These are phyloP conservation scores for Chlorella ohadii DNA, from an alignment of 139 green algal species.

Conservation along the genomic window DNA sequence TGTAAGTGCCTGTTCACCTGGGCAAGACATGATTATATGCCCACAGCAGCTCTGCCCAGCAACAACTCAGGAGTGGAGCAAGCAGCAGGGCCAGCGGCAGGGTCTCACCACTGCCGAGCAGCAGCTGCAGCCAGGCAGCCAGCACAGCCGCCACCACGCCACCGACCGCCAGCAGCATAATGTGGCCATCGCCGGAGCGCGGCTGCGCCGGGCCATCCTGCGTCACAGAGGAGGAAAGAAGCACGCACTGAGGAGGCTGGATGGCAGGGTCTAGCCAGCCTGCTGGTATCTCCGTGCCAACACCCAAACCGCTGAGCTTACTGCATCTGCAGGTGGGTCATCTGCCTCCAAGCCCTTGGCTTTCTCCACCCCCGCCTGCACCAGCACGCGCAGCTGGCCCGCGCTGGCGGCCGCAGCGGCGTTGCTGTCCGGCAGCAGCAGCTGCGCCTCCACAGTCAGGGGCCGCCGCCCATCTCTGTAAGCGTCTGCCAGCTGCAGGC, in stretches of 20 bases:
- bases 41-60: too few species aligned
- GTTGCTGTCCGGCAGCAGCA: not conserved
- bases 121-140: constrained; percentile 4
- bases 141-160: not conserved
- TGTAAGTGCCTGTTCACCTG: too few species aligned
- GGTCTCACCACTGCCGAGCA: not conserved
- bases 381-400: not conserved
- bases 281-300: too few species aligned
- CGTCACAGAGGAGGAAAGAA: too few species aligned
- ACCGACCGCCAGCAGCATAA: not conserved
- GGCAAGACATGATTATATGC: too few species aligned
- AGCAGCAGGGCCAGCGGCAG: too few species aligned
- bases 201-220: not conserved
- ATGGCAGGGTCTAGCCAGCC: too few species aligned
- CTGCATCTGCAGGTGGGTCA: not conserved
- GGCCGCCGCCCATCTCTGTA: too few species aligned
- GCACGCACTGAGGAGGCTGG: too few species aligned
- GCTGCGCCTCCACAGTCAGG: not conserved
- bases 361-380: not conserved
- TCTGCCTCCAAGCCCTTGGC: not conserved
- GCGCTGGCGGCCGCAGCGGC: not conserved
- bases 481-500: not conserved
- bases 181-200: too few species aligned
- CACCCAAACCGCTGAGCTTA: too few species aligned
- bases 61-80: too few species aligned